Evolutionary conservation across 208 protist genomes (phyloP).

Genomic region (Cochliopodium minus): DNA sequence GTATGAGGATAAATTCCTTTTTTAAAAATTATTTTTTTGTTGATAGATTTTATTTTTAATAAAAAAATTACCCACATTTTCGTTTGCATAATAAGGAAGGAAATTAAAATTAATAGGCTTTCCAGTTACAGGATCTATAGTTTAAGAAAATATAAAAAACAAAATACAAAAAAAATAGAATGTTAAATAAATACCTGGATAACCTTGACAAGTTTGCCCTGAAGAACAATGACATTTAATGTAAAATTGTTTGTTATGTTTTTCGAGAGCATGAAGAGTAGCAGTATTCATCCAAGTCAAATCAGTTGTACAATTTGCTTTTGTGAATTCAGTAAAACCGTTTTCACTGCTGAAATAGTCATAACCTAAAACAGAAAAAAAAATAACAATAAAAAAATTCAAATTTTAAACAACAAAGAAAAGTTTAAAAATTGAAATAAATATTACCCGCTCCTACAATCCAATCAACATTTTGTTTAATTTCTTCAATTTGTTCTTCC

Average conservation of each 20-base stretch:
- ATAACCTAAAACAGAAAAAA: no score
- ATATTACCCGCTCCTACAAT: not conserved
- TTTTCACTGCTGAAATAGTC: not conserved
- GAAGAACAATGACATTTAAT: not conserved
- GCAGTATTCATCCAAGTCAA: not conserved
- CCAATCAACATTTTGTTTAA: constrained; percentile 1
- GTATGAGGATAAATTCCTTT: constrained; percentile 6
- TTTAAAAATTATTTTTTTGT: no score
- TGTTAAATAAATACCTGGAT: no score
- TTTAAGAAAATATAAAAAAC: no score
- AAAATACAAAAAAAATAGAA: no score
- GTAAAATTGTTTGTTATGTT: not conserved
- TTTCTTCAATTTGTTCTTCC: not conserved
- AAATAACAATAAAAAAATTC: no score
- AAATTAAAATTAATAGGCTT: constrained; percentile 8
- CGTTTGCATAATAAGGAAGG: constrained; percentile 1
- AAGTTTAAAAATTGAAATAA: no score
- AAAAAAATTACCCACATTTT: not conserved
- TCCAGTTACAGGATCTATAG: not conserved
- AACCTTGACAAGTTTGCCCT: not conserved
- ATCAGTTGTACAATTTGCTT: not conserved
- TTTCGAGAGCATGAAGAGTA: not conserved
- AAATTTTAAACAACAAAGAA: no score
- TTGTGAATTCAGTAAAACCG: constrained; percentile 2
- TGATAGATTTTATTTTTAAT: no score